Base-by-base conservation (phyloP, 495 filamentous ascomycete genomes). In the Parathielavia hyrcaniae region DNA sequence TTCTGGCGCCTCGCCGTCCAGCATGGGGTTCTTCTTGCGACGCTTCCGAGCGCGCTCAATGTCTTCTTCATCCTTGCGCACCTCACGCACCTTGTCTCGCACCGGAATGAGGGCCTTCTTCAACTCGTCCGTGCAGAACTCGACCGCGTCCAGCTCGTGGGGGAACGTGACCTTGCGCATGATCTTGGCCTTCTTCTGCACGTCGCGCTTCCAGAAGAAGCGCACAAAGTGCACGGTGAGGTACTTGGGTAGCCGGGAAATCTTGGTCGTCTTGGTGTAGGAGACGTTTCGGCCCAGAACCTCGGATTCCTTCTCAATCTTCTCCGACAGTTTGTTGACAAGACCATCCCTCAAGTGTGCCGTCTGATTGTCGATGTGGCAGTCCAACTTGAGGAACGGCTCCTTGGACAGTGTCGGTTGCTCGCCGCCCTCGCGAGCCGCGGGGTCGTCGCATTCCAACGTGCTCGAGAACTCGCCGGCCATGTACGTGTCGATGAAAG, bases 151-250 rank as follows among this genome's bases (percentile, higher is more conserved):
- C 23, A 98, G 76, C 71, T 98, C 95, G 47, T 85, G 82, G 17
- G 91, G 92, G 71, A 98, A 98, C 0, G 89, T 90, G 45, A 98
- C 93, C 72, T 97, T 98, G 63, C 91, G 87, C 91, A 98, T 91
- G 66, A 98, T 98, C 81, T 98, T 98, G 54, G 91, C 90, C 77
- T 98, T 98, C 80, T 97, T 97, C 69, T 92, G 84, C 9, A 87
- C 88, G 57, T 91, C 88, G 19, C 86, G 81, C 69, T 95, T 91
- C 95, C 95, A 98, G 77, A 89, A 96, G 75, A 98, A 98, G 59
- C 93, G 90, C 59, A 98, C 88, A 68, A 98, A 96, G 68, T 98
- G 93, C 6, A 97, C 91, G 14, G 93, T 92, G 32, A 98, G 79
- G 61, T 98, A 96, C 68, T 95, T 96, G 13, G 93, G 93, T 57